Conservation (phyloP, 352 stramenopile species). For the Globisporangium okanoganense region DNA sequence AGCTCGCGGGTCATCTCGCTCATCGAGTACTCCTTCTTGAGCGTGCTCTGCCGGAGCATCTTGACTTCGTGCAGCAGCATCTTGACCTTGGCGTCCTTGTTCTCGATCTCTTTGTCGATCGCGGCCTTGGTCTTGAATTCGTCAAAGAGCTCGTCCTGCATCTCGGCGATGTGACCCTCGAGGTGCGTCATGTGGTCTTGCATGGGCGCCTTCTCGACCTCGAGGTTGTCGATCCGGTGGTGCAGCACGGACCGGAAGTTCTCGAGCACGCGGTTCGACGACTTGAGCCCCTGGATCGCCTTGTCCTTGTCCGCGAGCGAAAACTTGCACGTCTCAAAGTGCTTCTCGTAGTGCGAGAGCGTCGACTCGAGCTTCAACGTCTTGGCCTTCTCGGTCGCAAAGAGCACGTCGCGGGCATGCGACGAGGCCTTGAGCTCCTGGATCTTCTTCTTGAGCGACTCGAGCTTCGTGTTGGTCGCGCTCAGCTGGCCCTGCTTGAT, state of each 20-base stretch:
- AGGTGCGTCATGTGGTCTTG: constrained; percentile 48
- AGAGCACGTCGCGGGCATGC: constrained; percentile 60
- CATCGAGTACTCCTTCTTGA: constrained; percentile 79
- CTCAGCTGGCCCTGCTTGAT: constrained; percentile 79
- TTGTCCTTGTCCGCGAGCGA: constrained; percentile 73
- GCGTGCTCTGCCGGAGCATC: constrained; percentile 57
- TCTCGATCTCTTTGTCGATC: constrained; percentile 56
- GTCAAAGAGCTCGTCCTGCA: constrained; percentile 72
- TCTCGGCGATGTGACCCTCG: constrained; percentile 69
- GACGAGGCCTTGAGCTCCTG: constrained; percentile 77
- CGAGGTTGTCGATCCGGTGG: constrained; percentile 69
- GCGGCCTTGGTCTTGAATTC: constrained; percentile 66
- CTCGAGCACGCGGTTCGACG: constrained; percentile 73
- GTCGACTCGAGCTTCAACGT: constrained; percentile 56
- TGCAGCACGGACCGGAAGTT: constrained; percentile 82
- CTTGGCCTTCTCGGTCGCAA: constrained; percentile 70
- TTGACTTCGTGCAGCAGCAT: constrained; percentile 76
- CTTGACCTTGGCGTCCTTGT: constrained; percentile 75
- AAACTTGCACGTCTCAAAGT: constrained; percentile 69
- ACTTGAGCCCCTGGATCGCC: constrained; percentile 55
- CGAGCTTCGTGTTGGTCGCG: constrained; percentile 74
- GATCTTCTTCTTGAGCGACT: constrained; percentile 82
- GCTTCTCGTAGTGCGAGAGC: constrained; percentile 63
- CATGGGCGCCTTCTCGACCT: constrained; percentile 72
- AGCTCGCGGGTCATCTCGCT: constrained; percentile 81